Conservation (phyloP, 73 alveolate genomes). For the Paramecium sonneborni region DNA sequence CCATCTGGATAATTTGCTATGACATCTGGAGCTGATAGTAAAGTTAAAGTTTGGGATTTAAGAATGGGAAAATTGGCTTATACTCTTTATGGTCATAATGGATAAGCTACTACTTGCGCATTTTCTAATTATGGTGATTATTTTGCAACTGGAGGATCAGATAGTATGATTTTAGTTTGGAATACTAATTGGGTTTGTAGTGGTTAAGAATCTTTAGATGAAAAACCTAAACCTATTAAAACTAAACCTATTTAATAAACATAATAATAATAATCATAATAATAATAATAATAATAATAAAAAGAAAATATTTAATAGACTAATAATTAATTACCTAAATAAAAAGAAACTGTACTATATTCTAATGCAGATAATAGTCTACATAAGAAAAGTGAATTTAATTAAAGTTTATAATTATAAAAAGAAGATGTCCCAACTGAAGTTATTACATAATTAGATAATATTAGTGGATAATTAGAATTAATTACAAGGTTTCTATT, state of each 20-base stretch:
- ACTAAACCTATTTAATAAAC: not conserved
- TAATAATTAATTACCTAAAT: not conserved
- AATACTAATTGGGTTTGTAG: slow-evolving; percentile 58
- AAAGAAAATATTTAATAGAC: not conserved
- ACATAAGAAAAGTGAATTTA: slow-evolving; percentile 50
- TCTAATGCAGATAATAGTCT: slow-evolving; percentile 51
- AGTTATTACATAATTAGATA: slow-evolving; percentile 9
- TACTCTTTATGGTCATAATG: slow-evolving; percentile 98
- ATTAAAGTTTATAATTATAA: not conserved
- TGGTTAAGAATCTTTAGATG: slow-evolving; percentile 35
- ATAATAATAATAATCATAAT: not conserved
- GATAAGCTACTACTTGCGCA: slow-evolving; percentile 88
- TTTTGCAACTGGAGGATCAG: slow-evolving; percentile 93
- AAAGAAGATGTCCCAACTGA: slow-evolving; percentile 22
- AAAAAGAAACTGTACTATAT: not conserved
- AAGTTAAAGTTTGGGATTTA: slow-evolving; percentile 98
- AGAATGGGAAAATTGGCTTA: slow-evolving; percentile 94
- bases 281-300: not conserved
- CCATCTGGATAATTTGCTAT: slow-evolving; percentile 95
- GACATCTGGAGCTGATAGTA: slow-evolving; percentile 92
- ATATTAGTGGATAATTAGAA: slow-evolving; percentile 27
- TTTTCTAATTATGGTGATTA: slow-evolving; percentile 95
- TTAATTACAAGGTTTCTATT: slow-evolving; percentile 19
- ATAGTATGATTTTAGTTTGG: slow-evolving; percentile 62
- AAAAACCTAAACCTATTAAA: not conserved